Base-by-base conservation (phyloP, 169 alveolate species). In the Plasmodium adleri region DNA sequence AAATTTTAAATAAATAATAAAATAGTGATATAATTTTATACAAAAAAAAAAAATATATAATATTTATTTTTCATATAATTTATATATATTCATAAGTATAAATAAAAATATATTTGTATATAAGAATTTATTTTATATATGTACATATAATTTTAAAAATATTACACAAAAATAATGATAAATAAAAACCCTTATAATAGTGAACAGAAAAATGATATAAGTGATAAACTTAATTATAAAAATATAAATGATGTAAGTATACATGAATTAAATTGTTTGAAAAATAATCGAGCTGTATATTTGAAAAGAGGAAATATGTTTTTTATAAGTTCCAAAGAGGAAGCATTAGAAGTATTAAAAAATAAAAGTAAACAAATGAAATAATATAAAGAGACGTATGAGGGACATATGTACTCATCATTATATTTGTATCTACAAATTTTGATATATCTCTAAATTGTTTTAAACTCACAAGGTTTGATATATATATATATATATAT, bases 231-330 rank as follows among this genome's bases (percentile, higher is more conserved):
- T n/a, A 76, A 76, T 54, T 76, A 76, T 75, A 76, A 76, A 50
- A 76, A 76, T 43, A 49, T 76, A n/a, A 76, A 68, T 54, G 89
- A 76, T 76, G 89, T 76, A 50, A 76, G 49, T 52, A 43, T 76
- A 64, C 89, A 76, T 39, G 89, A 76, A 56, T 43, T 76, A 58
- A 76, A 50, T 52, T 64, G 76, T 49, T 54, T 76, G 64, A 76
- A 76, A 49, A 22, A 54, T 43, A 76, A 76, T 39, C 43, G 89
- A 64, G 74, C 28, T 49, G 75, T 76, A 20, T 76, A 76, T 68
- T 13, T 76, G 50, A 76, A 76, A 76, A 76, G 54, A 26, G 89
- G 89, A 39, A 59, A 72, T 17, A 76, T 70, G 64, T 76, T 64
- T 45, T 76, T 76, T 62, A 13, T 76, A 68, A 76, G 89, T 49